These are phyloP conservation scores for Volvox africanus DNA, from an alignment of 139 green algal species.

Conservation along the genomic window DNA sequence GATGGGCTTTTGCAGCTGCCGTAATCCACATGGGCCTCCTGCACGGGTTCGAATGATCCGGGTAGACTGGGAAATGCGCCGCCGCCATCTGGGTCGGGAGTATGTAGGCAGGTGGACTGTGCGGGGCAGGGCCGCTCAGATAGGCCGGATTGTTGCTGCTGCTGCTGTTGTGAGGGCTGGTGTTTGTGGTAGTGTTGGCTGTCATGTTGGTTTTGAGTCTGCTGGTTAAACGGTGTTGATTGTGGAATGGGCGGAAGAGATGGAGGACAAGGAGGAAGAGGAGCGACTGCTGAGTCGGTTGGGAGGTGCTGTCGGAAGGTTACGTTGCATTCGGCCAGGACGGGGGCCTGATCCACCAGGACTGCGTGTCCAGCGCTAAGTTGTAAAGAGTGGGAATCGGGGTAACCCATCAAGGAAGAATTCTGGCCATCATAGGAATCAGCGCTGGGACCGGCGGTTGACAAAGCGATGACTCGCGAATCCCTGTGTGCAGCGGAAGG, in stretches of 20 bases:
- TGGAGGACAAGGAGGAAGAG: neutral
- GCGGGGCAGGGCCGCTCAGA: neutral
- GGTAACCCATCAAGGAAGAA: neutral
- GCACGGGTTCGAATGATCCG: slow-evolving; percentile 7
- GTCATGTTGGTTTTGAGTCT: neutral
- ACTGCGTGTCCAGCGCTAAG: neutral
- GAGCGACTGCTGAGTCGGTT: neutral
- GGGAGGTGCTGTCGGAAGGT: neutral
- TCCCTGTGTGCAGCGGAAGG: neutral
- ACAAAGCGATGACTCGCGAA: neutral
- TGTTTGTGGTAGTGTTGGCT: neutral
- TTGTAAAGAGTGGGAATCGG: neutral
- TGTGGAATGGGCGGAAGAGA: too few species aligned
- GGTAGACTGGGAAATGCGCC: neutral
- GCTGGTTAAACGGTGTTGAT: neutral
- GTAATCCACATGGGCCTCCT: neutral
- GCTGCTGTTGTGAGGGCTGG: neutral
- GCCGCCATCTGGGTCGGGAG: neutral
- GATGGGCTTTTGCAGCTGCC: neutral
- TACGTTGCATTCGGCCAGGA: neutral
- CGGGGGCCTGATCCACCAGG: neutral
- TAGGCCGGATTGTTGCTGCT: neutral
- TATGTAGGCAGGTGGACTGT: neutral
- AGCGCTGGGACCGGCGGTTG: neutral
- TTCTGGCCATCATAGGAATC: neutral